Evolutionary conservation across 331 rosid species (phyloP).

Genomic region (Ulmus americana): DNA sequence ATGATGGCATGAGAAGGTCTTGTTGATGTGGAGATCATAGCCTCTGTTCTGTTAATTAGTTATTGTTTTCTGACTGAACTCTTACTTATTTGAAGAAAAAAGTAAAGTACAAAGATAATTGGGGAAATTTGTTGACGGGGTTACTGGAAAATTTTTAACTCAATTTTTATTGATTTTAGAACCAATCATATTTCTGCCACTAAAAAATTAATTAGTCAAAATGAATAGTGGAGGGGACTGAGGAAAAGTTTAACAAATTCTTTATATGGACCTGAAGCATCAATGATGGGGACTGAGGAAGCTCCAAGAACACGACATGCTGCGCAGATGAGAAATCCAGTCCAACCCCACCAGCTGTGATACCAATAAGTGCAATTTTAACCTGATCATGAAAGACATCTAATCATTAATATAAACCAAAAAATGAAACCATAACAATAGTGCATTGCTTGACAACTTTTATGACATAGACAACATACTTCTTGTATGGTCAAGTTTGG

Average conservation of each 20-base stretch:
- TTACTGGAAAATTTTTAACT: not conserved
- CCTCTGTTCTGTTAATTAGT: not conserved
- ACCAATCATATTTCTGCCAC: not conserved
- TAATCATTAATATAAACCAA: conserved; percentile 16
- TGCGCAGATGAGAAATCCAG: conserved; percentile 88
- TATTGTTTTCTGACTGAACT: not conserved
- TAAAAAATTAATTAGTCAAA: not conserved
- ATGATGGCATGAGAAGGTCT: not conserved
- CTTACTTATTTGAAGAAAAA: not conserved
- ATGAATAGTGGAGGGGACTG: not conserved
- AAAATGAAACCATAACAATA: conserved; percentile 1
- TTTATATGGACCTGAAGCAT: conserved; percentile 74
- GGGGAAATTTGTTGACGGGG: not conserved
- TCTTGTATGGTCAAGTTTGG: not conserved
- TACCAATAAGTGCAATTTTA: conserved; percentile 81
- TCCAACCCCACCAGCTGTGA: conserved; percentile 92
- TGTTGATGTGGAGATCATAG: not conserved
- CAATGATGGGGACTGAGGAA: conserved; percentile 67
- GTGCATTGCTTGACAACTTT: not conserved
- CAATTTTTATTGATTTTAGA: not conserved
- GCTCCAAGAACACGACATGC: conserved; percentile 89
- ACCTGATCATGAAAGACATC: conserved; percentile 43
- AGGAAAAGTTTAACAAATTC: conserved; percentile 5
- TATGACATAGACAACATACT: not conserved
- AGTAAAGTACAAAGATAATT: not conserved